Conservation (phyloP, 1,139 yeast genomes). For the Hemisphaericaspora xylofermentans region DNA sequence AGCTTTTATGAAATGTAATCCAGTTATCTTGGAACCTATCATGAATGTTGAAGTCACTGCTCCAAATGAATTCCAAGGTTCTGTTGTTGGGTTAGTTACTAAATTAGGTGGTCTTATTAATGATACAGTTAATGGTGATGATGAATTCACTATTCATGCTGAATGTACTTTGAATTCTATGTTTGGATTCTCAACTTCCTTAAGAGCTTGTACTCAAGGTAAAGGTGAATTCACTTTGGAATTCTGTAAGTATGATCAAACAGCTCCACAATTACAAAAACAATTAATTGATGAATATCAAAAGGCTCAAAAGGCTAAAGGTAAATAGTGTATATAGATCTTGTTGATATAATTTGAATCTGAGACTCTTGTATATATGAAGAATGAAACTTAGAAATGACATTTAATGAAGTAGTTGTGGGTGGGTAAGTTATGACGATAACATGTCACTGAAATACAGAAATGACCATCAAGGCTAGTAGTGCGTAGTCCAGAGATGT, state of each 20-base stretch:
- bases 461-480: not conserved
- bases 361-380: conserved; percentile 3
- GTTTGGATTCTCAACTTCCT: conserved; percentile 94
- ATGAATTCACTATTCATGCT: conserved; percentile 89
- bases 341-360: conserved; percentile 13
- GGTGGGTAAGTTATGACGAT: conserved; percentile 1
- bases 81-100: conserved; percentile 86
- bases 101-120: conserved; percentile 89
- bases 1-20: conserved; percentile 80
- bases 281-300: conserved; percentile 85
- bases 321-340: conserved; percentile 16
- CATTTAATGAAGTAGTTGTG: too few relatives aligned
- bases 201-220: conserved; percentile 98
- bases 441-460: not conserved
- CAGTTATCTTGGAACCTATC: conserved; percentile 92
- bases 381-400: too few relatives aligned
- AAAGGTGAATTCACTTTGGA: conserved; percentile 97
- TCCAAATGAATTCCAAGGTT: conserved; percentile 95
- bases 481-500: not conserved
- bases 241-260: conserved; percentile 88
- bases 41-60: conserved; percentile 93
- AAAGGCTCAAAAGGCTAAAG: conserved; percentile 29
- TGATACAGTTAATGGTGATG: conserved; percentile 92
- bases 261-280: conserved; percentile 86
- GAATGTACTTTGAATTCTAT: conserved; percentile 93